Conservation (phyloP, 2,329 filamentous ascomycete genomes). For the Diplodia mutila region DNA sequence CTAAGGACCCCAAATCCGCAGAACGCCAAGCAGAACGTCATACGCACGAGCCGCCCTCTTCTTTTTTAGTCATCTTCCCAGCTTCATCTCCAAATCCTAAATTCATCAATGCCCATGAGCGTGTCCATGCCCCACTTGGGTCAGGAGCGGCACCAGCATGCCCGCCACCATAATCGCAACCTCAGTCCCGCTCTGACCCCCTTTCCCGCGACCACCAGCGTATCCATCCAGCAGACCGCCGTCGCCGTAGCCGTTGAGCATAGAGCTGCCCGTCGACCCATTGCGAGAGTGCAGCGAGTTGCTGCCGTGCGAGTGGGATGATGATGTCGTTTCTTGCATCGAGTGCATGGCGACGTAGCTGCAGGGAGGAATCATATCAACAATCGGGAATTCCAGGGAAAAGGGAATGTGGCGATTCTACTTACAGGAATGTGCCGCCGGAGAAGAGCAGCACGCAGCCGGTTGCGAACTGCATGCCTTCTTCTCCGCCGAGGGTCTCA, state of each 20-base stretch:
- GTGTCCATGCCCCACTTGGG: slow-evolving; percentile 71
- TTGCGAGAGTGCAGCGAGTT: slow-evolving; percentile 31
- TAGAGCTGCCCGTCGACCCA: slow-evolving; percentile 56
- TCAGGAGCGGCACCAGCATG: slow-evolving; percentile 77
- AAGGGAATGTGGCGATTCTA: slow-evolving; percentile 29
- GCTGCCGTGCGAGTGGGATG: slow-evolving; percentile 36
- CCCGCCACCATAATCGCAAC: slow-evolving; percentile 70
- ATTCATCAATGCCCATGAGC: slow-evolving; percentile 7
- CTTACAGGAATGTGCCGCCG: slow-evolving; percentile 91
- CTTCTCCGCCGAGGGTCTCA: slow-evolving; percentile 59
- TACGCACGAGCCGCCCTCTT: background rate
- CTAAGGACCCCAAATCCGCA: background rate
- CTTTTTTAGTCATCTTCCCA: background rate
- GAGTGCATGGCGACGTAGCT: slow-evolving; percentile 99
- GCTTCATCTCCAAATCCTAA: background rate
- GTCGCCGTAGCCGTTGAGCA: slow-evolving; percentile 45
- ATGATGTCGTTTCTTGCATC: slow-evolving; percentile 74
- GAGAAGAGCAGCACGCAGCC: slow-evolving; percentile 94
- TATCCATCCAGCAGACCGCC: slow-evolving; percentile 47
- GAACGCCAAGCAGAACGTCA: background rate
- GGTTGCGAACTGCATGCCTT: slow-evolving; percentile 79
- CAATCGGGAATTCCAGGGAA: background rate
- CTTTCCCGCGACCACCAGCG: slow-evolving; percentile 48
- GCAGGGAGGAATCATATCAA: background rate
- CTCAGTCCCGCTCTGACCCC: slow-evolving; percentile 41